Evolutionary conservation across 1,139 yeast genomes (phyloP), one percentile per base, ranked within the genome.

Genomic region (Yamadazyma dendronema): DNA sequence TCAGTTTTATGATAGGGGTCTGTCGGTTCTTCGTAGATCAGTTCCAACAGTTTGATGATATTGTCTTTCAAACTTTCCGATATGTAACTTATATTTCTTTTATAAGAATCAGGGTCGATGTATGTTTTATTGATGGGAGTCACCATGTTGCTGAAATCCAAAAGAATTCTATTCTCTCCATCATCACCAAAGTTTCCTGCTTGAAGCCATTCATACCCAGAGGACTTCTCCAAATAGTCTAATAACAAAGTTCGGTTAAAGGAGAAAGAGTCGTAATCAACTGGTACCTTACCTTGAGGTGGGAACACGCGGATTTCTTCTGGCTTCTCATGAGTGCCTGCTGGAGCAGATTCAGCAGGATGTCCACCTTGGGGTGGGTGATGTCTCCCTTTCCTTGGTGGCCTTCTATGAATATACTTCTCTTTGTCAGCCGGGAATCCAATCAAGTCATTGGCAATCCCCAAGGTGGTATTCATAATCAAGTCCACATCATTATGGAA

Each of bases 81-180:
- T 4, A 71, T 52, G 38, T 67, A 64, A 33, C 62, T 50, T 28
- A 76, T 58, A 34, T 81, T 62, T 49, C 83, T 62, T 3, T 44
- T 41, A 42, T 72, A 73, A 0, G 80, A 60, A 48, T 75, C 77
- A 9, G 77, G 66, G 35, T 57, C 49, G 15, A 77, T 46, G 43
- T 56, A 65, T 0, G 80, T 72, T 44, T 59, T 61, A 49, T 76
- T 76, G 24, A 77, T 46, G 2, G 77, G 74, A 2, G 82, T 74
- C 2, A 71, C 68, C 50, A 73, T 52, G 11, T 72, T 65, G 28
- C 78, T 64, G 48, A 59, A 76, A 52, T 79, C 83, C 12, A 78
- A 47, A 31, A 58, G 46, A 9, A 78, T 60, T 41, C 81, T 59
- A 1, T 54, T 42, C 15, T 79, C 84, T 9, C 76, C 70, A 22